phyloP scores from a whole-genome alignment of 768 basidiomycete species.

The Phanerochaete sordida region DNA sequence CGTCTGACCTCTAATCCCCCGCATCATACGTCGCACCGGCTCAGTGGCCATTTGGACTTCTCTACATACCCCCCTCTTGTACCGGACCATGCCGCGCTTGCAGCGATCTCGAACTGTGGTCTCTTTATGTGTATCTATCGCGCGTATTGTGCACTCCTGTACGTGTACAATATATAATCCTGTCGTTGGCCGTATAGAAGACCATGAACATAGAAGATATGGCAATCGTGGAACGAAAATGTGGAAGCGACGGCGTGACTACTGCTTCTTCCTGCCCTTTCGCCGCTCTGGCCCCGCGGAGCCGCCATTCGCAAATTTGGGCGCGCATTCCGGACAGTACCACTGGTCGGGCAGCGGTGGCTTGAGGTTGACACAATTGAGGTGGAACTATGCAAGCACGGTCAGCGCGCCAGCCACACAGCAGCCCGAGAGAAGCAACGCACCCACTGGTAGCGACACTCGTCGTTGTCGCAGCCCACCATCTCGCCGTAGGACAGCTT shows the following conservation, averaged over 20 bases:
- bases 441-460: conserved; percentile 61
- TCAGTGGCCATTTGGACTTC: not conserved
- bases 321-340: conserved; percentile 55
- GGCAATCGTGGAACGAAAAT: not conserved
- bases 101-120: not conserved
- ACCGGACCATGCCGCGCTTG: not conserved
- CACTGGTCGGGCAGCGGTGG: conserved; percentile 54
- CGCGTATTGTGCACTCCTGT: not conserved
- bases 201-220: not conserved
- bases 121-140: not conserved
- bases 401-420: not conserved
- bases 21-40: too few species aligned
- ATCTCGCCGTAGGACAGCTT: conserved; percentile 64
- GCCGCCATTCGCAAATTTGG: conserved; percentile 11
- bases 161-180: not conserved
- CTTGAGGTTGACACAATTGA: conserved; percentile 56
- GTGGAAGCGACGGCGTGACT: not conserved
- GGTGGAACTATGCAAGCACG: conserved; percentile 47
- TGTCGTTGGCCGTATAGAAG: not conserved
- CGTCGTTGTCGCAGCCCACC: conserved; percentile 60
- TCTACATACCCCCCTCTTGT: not conserved
- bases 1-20: too few species aligned
- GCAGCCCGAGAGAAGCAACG: conserved; percentile 25
- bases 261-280: conserved; percentile 41
- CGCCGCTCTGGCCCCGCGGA: conserved; percentile 21